These are phyloP conservation scores for Penicillium sp. DNA, from an alignment of 2,329 filamentous ascomycete genomes.

Conservation along the genomic window DNA sequence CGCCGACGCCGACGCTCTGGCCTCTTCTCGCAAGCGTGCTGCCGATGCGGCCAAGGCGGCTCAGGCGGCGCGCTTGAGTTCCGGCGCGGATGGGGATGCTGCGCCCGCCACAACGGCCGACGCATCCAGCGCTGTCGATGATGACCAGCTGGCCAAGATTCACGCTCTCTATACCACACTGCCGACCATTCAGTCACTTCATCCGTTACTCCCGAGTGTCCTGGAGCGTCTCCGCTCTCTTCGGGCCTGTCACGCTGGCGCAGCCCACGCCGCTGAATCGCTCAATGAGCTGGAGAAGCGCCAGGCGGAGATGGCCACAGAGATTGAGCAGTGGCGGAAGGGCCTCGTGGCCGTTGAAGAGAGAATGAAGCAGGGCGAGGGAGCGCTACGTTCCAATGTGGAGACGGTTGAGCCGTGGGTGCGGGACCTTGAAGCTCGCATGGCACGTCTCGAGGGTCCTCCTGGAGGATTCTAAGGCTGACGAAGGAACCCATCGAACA, in stretches of 20 bases:
- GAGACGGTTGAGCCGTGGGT: slow-evolving; percentile 85
- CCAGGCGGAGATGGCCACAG: slow-evolving; percentile 74
- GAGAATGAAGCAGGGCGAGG: slow-evolving; percentile 64
- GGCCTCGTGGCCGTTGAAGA: slow-evolving; percentile 73
- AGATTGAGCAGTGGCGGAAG: slow-evolving; percentile 80
- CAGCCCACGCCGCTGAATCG: slow-evolving; percentile 71
- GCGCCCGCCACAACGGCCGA: slow-evolving; percentile 19
- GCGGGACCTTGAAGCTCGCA: slow-evolving; percentile 72
- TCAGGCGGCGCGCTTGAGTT: slow-evolving; percentile 33
- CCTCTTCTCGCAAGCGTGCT: slow-evolving; percentile 39
- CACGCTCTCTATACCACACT: slow-evolving; percentile 86
- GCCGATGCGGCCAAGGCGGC: slow-evolving; percentile 38
- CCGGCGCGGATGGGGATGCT: slow-evolving; percentile 25
- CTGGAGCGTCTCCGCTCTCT: slow-evolving; percentile 81
- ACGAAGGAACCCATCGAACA: too few relatives aligned
- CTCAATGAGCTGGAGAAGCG: slow-evolving; percentile 70
- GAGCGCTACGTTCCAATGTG: slow-evolving; percentile 69
- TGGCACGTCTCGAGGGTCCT: slow-evolving; percentile 52
- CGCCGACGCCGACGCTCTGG: slow-evolving; percentile 40
- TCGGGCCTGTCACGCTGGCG: slow-evolving; percentile 77
- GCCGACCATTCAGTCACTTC: slow-evolving; percentile 78
- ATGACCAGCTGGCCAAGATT: slow-evolving; percentile 76
- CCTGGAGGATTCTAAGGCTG: slow-evolving; percentile 9
- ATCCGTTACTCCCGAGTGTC: slow-evolving; percentile 76
- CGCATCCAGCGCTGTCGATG: slow-evolving; percentile 43